Conservation (phyloP, 148 eudicot species). For the Silene latifolia region DNA sequence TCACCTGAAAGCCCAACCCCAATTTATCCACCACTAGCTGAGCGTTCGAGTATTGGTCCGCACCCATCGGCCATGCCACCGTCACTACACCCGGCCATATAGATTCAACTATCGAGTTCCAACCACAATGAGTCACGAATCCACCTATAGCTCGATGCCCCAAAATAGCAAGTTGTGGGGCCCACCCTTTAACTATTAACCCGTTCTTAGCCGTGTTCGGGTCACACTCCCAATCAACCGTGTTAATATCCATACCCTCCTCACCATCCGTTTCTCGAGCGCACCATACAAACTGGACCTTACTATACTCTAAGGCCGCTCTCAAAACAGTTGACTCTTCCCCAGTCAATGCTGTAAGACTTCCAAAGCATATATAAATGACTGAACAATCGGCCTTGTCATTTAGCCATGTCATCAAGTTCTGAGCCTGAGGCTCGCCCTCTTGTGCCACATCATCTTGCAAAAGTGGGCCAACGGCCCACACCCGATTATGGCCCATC, state of each 20-base stretch:
- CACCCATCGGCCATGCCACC: conserved; percentile 42
- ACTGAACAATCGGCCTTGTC: conserved; percentile 21
- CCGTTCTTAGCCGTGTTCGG: conserved; percentile 23
- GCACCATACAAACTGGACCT: conserved; percentile 27
- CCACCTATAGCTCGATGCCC: conserved; percentile 33
- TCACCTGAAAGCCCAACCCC: conserved; percentile 20
- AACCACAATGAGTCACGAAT: conserved; percentile 49
- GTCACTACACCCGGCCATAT: conserved; percentile 31
- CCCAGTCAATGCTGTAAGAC: conserved; percentile 17
- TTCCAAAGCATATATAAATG: conserved; percentile 31
- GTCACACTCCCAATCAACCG: conserved; percentile 16
- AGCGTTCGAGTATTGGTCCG: conserved; percentile 34
- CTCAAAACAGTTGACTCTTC: conserved; percentile 16
- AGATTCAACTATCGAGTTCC: conserved; percentile 48
- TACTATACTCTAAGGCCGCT: conserved; percentile 18
- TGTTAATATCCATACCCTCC: background rate
- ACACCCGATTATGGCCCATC: conserved; percentile 26
- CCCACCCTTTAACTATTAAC: conserved; percentile 37
- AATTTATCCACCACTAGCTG: conserved; percentile 26
- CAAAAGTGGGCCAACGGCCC: conserved; percentile 33
- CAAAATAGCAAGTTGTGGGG: conserved; percentile 40
- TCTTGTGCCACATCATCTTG: background rate
- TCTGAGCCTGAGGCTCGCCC: no score
- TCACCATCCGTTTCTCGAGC: conserved; percentile 3
- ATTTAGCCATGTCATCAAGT: conserved; percentile 32